Evolutionary conservation across 371 early-diverging fungal genomes (phyloP), one percentile per base, ranked within the genome.

Genomic region (Mortierella sp.): DNA sequence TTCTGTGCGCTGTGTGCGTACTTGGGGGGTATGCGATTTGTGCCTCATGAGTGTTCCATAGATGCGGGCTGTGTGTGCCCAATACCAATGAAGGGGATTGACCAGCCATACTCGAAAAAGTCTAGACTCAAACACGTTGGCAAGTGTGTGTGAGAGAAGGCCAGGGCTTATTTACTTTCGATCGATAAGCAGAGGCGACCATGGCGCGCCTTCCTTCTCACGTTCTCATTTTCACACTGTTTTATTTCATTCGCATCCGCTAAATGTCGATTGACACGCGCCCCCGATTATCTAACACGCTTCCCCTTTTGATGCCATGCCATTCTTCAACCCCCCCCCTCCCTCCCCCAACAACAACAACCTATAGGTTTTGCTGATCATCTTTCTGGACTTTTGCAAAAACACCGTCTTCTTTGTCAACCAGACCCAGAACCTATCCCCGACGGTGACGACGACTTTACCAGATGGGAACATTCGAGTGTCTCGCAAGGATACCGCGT

Each of bases 331-430:
- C n/a, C n/a, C n/a, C n/a, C n/a, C n/a, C n/a, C n/a, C n/a, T n/a
- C n/a, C n/a, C n/a, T n/a, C n/a, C n/a, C n/a, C n/a, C n/a, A n/a
- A 31, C 14, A 34, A 61, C 11, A 51, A 34, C 37, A 11, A 40
- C 21, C 21, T 50, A 19, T 59, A 86, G 86, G 86, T 86, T 28
- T 75, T 86, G 13, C 3, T 86, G 40, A 54, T 82, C 16, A 82
- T 76, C 72, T 2, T 82, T 24, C 79, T 86, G 37, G 82, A 86
- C 61, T 81, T 86, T 70, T 78, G 79, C 77, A 86, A 86, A 70
- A 86, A 82, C 28, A 57, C 77, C 2, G 75, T 43, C 16, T 77
- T 74, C 67, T 79, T 86, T 19, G 74, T 54, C n/a, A 48, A 72
- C 2, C 82, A 82, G 10, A 69, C 26, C 69, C 50, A 82, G 40